Conservation (phyloP, 2,329 filamentous ascomycete species). For the Phaeosphaeria sp. region DNA sequence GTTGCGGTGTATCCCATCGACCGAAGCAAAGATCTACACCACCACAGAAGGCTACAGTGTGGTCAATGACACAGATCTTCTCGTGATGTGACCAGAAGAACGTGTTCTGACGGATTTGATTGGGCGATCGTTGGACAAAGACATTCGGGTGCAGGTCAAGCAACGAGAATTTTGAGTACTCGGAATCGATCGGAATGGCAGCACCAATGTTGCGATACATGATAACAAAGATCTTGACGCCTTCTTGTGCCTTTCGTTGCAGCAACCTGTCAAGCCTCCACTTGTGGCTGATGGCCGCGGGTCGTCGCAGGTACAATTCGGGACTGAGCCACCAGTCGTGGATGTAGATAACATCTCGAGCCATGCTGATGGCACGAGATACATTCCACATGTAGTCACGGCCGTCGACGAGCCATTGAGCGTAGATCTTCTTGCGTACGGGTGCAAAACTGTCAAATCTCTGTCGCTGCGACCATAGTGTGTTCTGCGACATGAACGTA, state of each 20-base stretch:
- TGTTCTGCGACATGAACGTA: conserved; percentile 80
- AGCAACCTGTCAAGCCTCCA: conserved; percentile 93
- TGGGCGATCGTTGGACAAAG: conserved; percentile 93
- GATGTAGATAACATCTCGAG: conserved; percentile 96
- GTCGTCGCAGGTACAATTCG: conserved; percentile 92
- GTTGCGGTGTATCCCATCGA: conserved; percentile 95
- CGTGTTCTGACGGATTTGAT: conserved; percentile 98
- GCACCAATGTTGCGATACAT: conserved; percentile 98
- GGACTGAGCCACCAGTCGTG: conserved; percentile 99
- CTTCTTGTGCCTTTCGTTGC: conserved; percentile 91
- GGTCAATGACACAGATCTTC: conserved; percentile 96
- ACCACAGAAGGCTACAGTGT: conserved; percentile 93
- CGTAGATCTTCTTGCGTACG: conserved; percentile 83
- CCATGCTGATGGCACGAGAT: conserved; percentile 94
- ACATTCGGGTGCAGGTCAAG: conserved; percentile 95
- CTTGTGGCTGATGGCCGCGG: conserved; percentile 95
- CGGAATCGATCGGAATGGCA: conserved; percentile 95
- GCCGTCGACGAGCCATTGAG: conserved; percentile 95
- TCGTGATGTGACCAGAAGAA: conserved; percentile 99
- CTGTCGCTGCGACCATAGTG: conserved; percentile 82
- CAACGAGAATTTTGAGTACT: conserved; percentile 96
- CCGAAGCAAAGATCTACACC: conserved; percentile 97
- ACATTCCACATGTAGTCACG: conserved; percentile 99
- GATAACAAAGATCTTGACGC: conserved; percentile 97
- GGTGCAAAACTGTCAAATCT: conserved; percentile 94